Evolutionary conservation across 768 basidiomycete genomes (phyloP).

Genomic region (Tulasnella sp.): DNA sequence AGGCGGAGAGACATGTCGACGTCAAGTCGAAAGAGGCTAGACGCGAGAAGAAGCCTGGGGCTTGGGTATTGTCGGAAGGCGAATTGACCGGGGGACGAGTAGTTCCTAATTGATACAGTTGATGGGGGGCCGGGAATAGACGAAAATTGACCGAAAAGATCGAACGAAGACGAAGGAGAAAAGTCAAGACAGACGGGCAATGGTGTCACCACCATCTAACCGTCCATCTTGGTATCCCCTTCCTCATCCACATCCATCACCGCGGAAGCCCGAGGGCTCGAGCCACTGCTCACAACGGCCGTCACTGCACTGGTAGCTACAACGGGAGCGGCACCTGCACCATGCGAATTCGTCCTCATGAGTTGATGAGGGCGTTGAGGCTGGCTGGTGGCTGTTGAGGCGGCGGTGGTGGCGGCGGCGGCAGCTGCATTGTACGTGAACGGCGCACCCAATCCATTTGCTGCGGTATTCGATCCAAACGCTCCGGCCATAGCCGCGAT

Average conservation of each 20-base stretch:
- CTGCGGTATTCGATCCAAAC: constrained; percentile 9
- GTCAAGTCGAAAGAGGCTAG: too few species aligned
- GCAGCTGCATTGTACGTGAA: background rate
- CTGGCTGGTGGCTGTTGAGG: background rate
- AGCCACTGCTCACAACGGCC: constrained; percentile 21
- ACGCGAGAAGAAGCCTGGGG: too few species aligned
- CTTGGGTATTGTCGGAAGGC: too few species aligned
- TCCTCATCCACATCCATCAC: constrained; percentile 21
- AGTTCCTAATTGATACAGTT: too few species aligned
- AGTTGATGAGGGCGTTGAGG: constrained; percentile 30
- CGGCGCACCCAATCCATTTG: background rate
- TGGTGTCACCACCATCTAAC: background rate
- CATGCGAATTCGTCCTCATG: constrained; percentile 28
- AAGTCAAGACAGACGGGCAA: too few species aligned
- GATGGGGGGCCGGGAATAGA: too few species aligned
- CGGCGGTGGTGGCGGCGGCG: background rate
- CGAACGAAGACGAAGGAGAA: too few species aligned
- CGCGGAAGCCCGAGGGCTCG: constrained; percentile 18
- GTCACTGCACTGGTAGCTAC: constrained; percentile 28
- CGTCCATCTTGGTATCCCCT: constrained; percentile 16
- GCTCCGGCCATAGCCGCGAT: constrained; percentile 29
- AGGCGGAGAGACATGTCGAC: too few species aligned
- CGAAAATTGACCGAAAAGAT: too few species aligned
- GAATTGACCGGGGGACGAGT: too few species aligned
- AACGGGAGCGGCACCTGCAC: constrained; percentile 24